Evolutionary conservation across 2,329 filamentous ascomycete genomes (phyloP).

Genomic region (Xylariomycetidae sp.): DNA sequence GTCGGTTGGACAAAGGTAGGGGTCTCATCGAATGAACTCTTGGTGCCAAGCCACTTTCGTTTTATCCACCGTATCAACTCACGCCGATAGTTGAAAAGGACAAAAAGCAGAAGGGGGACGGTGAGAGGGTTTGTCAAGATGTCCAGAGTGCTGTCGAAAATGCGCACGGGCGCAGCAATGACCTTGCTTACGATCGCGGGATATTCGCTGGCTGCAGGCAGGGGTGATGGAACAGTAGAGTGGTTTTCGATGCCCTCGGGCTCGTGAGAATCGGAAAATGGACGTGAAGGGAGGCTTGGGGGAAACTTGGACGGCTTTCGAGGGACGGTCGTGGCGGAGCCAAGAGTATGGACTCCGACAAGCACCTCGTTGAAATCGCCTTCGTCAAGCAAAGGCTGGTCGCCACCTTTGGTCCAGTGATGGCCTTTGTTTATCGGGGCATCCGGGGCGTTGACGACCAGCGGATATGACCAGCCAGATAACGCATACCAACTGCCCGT

Average conservation of each 20-base stretch:
- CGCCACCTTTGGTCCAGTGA: slow-evolving; percentile 40
- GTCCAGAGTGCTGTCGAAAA: slow-evolving; percentile 44
- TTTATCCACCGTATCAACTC: slow-evolving; percentile 35
- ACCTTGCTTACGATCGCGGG: slow-evolving; percentile 44
- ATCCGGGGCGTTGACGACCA: slow-evolving; percentile 63
- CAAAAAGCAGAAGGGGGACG: slow-evolving; percentile 25
- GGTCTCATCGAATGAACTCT: slow-evolving; percentile 4
- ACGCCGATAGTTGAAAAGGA: slow-evolving; percentile 39
- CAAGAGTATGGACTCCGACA: slow-evolving; percentile 65
- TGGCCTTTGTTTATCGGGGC: slow-evolving; percentile 39
- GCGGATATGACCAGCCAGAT: slow-evolving; percentile 78
- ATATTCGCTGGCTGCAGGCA: slow-evolving; percentile 27
- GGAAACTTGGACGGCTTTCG: slow-evolving; percentile 34
- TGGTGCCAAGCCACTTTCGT: too few relatives aligned
- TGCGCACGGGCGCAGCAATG: slow-evolving; percentile 44
- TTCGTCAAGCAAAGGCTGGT: slow-evolving; percentile 30
- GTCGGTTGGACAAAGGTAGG: slow-evolving; percentile 18
- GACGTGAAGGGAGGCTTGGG: slow-evolving; percentile 22
- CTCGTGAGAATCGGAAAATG: slow-evolving; percentile 14
- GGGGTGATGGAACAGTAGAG: slow-evolving; percentile 24
- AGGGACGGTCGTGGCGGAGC: slow-evolving; percentile 31
- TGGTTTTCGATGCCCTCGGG: slow-evolving; percentile 24
- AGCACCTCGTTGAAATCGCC: slow-evolving; percentile 54
- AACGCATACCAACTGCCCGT: slow-evolving; percentile 91
- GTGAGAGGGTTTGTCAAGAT: slow-evolving; percentile 35